These are phyloP conservation scores for Beauveria medogensis DNA, from an alignment of 2,329 filamentous ascomycete genomes.

Conservation along the genomic window DNA sequence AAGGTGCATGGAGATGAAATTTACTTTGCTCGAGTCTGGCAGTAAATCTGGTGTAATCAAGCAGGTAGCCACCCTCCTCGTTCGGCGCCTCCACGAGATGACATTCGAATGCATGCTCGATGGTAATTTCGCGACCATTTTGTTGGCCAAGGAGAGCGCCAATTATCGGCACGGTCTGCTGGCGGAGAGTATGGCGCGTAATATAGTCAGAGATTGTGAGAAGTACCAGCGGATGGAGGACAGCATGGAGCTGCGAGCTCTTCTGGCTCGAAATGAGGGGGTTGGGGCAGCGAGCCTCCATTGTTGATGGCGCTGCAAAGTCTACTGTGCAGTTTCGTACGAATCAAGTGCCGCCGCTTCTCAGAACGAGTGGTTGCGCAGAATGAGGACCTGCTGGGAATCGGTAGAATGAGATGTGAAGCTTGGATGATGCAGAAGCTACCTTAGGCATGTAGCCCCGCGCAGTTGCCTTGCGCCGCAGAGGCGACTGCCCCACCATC, in stretches of 20 bases:
- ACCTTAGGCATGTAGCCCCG: not conserved
- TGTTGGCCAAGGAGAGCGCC: conserved; percentile 89
- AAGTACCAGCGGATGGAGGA: conserved; percentile 87
- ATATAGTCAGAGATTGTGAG: conserved; percentile 97
- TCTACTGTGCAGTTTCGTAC: not conserved
- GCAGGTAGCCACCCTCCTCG: conserved; percentile 47
- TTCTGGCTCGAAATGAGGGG: conserved; percentile 59
- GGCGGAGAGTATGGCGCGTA: conserved; percentile 76
- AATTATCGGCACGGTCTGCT: conserved; percentile 66
- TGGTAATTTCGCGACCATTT: conserved; percentile 79
- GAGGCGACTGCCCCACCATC: not conserved
- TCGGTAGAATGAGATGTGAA: not conserved
- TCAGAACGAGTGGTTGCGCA: not conserved
- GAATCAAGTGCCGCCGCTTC: not conserved
- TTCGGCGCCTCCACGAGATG: conserved; percentile 39
- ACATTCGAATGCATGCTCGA: conserved; percentile 90
- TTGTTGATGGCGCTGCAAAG: conserved; percentile 20
- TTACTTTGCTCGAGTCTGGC: conserved; percentile 77
- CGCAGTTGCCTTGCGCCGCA: not conserved
- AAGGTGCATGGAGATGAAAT: conserved; percentile 12
- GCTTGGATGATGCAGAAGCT: not conserved
- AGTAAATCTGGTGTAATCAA: conserved; percentile 66
- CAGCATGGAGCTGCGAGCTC: conserved; percentile 66
- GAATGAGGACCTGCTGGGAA: not conserved
- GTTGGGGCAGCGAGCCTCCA: conserved; percentile 41